Evolutionary conservation across 805 yeast species (phyloP).

Genomic region (Cyberlindnera amylophila): DNA sequence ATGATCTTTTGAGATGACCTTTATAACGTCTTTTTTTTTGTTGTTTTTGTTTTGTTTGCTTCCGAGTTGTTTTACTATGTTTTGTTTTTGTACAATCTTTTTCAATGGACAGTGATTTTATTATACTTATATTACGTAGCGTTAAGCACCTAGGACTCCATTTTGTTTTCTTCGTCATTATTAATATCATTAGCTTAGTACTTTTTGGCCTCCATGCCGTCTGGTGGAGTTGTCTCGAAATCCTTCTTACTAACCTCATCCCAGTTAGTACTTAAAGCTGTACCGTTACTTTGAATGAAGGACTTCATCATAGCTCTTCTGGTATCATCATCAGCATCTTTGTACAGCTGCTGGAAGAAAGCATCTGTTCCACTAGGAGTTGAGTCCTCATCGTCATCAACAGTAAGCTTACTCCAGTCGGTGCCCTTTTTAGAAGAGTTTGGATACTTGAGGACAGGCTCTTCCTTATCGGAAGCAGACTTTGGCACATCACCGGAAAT

Average conservation of each 20-base stretch:
- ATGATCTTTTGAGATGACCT: too few species aligned
- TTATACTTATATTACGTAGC: background rate
- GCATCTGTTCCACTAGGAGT: conserved; percentile 50
- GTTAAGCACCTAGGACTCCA: background rate
- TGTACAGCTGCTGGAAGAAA: conserved; percentile 73
- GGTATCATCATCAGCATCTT: conserved; percentile 82
- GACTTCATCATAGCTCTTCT: conserved; percentile 96
- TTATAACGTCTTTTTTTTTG: too few species aligned
- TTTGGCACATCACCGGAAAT: conserved; percentile 3
- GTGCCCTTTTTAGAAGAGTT: conserved; percentile 56
- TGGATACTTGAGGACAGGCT: conserved; percentile 41
- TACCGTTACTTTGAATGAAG: conserved; percentile 89
- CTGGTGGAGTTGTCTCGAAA: conserved; percentile 35
- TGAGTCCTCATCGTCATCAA: conserved; percentile 43
- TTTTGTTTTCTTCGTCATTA: background rate
- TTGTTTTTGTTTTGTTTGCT: background rate
- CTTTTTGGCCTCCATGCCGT: conserved; percentile 23
- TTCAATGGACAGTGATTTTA: conserved; percentile 6
- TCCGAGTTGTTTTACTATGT: too few species aligned
- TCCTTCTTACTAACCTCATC: conserved; percentile 65
- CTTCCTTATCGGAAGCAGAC: background rate
- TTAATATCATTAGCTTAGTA: conserved; percentile 10
- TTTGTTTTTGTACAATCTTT: background rate
- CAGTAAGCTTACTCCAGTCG: conserved; percentile 65
- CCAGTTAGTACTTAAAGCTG: conserved; percentile 93